Base-by-base conservation (phyloP, 2,329 filamentous ascomycete species). In the Fusarium dimerum region DNA sequence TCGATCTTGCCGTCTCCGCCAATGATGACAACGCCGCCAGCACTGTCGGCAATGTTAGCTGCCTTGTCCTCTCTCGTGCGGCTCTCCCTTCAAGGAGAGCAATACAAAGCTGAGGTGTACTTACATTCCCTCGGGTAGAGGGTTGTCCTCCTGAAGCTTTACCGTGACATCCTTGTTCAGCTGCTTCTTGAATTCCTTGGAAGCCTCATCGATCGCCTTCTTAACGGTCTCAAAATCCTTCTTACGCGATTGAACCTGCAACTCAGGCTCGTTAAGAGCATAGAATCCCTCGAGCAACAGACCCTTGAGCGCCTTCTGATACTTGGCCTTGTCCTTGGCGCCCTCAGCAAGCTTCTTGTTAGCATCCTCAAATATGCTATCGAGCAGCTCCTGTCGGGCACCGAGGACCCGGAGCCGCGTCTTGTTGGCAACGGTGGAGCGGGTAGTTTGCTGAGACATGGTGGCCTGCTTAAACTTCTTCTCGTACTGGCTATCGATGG, bases 401-500 rank as follows among this genome's bases (percentile, higher is more conserved):
- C 83, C 83, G 53, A 99, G 86, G 50, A 99, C 88, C 71, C 88
- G 88, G 74, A 99, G 86, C 56, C 94, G 86, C 52, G 90, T 94
- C 82, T 96, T 96, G 83, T 99, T 99, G 77, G 92, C 84, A 58
- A 97, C 87, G 57, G 92, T 97, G 60, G 92, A 97, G 71, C 90
- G 90, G 60, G 92, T 96, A 78, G 97, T 97, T 79, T 99, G 94
- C 83, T 97, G 94, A 59, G 91, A 93, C 90, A 97, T 96, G 79
- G 89, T 85, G 67, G 94, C 93, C 78, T 96, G 90, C 82, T 97
- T 99, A 85, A 95, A 95, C 81, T 97, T 97, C 86, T 96, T 97
- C 78, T 93, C 90, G 83, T 97, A 99, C 66, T 88, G 80, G 62
- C 81, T 80, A 78, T 99, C 94, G 80, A 99, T 97, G 74, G 91